Base-by-base conservation (phyloP, 305 asterid species). In the Nicotiana rustica region DNA sequence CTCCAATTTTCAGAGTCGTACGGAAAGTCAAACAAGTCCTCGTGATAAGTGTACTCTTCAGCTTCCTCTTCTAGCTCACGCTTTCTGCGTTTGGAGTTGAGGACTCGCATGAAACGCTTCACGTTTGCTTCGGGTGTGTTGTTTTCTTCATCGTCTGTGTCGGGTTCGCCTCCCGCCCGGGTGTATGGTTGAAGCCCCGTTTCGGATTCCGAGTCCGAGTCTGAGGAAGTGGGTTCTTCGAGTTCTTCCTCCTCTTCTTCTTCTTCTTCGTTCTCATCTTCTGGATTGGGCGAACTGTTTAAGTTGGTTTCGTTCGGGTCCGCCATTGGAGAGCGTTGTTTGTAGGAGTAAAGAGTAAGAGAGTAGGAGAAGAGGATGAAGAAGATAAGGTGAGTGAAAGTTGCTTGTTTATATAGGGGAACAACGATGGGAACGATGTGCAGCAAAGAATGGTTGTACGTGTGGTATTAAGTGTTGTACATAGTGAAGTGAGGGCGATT, bases 1-100 rank as follows among this genome's bases (percentile, higher is more conserved):
- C 81, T 87, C 99, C 99, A 96, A 59, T 93, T 92, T 41, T 96
- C 98, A 7, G 90, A 89, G 91, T 96, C 98, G 68, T 79, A 83
- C 0, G 98, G 98, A 52, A 96, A 96, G 80, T 96, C 88, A 84
- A 82, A 96, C 1, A 61, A 87, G 80, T 95, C 95, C 6, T 93
- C 96, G 0, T 76, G 86, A 64, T 82, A 44, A 0, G 47, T 85
- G 4, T n/a, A 35, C 0, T 82, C 85, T 0, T 61, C 47, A 5
- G 89, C 91, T 18, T 94, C 94, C 35, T 90, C 90, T 49, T 91
- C 92, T 17, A 60, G 66, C 70, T 84, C 85, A 59, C 49, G 82
- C 9, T 52, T 87, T 36, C 80, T 61, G 55, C 88, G 86, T 83
- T 91, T 90, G 80, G 97, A 91, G 55, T 81, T 61, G 33, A 94